Evolutionary conservation across 371 early-diverging fungal species (phyloP).

Genomic region (Synchytrium microbalum): DNA sequence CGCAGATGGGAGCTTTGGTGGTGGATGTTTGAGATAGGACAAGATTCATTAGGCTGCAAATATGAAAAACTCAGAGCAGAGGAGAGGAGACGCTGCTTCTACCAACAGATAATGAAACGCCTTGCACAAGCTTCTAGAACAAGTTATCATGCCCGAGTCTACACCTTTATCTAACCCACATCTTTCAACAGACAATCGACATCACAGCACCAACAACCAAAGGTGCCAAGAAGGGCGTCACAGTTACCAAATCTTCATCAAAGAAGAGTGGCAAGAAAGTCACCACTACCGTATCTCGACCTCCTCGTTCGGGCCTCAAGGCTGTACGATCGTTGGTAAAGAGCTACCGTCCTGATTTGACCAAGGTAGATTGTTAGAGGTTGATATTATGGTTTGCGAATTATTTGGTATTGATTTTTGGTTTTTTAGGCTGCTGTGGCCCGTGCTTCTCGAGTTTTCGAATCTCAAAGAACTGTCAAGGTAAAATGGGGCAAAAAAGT

Average conservation of each 20-base stretch:
- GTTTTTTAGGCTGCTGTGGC: constrained; percentile 62
- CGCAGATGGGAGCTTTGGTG: too few relatives aligned
- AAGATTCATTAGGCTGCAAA: neutral
- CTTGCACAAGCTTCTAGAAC: neutral
- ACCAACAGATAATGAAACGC: too few relatives aligned
- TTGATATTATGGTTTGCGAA: constrained; percentile 5
- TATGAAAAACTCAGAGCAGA: neutral
- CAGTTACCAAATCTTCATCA: constrained; percentile 49
- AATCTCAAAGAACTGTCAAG: constrained; percentile 44
- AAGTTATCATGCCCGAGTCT: neutral
- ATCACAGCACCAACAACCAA: constrained; percentile 45
- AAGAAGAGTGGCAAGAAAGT: constrained; percentile 44
- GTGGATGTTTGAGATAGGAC: too few relatives aligned
- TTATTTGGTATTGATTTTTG: neutral
- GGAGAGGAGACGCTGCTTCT: constrained; percentile 1
- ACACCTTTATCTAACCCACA: neutral
- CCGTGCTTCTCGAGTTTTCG: constrained; percentile 66
- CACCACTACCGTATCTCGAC: constrained; percentile 48
- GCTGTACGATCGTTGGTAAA: constrained; percentile 58
- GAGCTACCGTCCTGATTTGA: constrained; percentile 73
- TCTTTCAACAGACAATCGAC: constrained; percentile 40
- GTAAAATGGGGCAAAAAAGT: constrained; percentile 41
- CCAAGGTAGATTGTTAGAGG: constrained; percentile 33
- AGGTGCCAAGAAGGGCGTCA: constrained; percentile 46
- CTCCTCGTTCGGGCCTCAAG: constrained; percentile 61